Percentiles rank a stretch among this genome's conserved stretches.
phyloP scores from a whole-genome alignment of 2,329 filamentous ascomycete genomes.

The Cladosporium oxysporum region DNA sequence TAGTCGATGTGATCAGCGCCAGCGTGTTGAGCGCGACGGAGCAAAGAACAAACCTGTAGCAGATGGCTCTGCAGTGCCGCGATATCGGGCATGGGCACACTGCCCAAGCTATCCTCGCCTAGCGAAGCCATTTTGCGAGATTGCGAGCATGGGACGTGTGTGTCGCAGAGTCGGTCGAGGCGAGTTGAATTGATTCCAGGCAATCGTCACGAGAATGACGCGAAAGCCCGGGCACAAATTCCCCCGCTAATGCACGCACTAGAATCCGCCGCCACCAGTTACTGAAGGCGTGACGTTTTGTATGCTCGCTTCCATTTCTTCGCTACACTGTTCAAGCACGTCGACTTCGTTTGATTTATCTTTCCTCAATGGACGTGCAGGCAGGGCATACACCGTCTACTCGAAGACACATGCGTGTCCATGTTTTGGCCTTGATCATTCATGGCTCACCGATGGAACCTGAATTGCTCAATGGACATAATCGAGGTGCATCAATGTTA shows the following conservation, averaged over 20 bases:
- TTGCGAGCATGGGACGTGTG: background rate
- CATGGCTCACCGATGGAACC: background rate
- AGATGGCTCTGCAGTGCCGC: conserved; percentile 25
- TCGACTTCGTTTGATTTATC: too few species aligned
- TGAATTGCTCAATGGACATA: background rate
- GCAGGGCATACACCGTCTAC: too few species aligned
- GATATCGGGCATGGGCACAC: conserved; percentile 27
- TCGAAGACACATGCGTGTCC: background rate
- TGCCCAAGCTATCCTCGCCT: conserved; percentile 31
- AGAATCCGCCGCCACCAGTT: background rate
- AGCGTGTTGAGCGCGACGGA: background rate
- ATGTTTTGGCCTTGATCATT: background rate
- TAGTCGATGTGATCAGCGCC: conserved; percentile 22
- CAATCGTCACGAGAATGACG: conserved; percentile 10
- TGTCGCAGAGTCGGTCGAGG: background rate
- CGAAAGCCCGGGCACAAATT: background rate
- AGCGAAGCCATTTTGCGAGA: conserved; percentile 28
- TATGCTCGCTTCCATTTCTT: background rate
- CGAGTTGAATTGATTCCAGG: background rate
- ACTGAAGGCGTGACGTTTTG: background rate
- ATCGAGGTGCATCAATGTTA: background rate
- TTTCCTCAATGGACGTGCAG: too few species aligned
- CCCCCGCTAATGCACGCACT: conserved; percentile 7
- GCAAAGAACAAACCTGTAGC: conserved; percentile 26
- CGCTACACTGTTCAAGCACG: background rate